phyloP scores from a whole-genome alignment of 768 basidiomycete genomes.

The Obba rivulosa region DNA sequence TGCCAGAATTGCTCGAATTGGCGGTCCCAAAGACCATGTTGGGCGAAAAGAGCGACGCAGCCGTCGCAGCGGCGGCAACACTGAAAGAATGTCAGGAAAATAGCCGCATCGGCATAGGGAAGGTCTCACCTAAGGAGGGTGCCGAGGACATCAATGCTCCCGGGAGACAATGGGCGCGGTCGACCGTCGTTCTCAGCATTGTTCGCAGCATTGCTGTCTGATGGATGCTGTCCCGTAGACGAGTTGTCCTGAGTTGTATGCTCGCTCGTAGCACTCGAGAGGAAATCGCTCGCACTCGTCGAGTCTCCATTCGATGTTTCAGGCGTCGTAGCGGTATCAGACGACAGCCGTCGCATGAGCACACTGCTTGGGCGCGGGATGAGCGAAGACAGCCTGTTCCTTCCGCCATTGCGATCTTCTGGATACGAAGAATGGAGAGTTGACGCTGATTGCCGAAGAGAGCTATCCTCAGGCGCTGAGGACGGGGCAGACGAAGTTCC shows the following conservation, averaged over 20 bases:
- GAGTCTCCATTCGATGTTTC: constrained; percentile 1
- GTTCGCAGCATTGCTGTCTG: constrained; percentile 4
- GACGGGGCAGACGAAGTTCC: constrained; percentile 6
- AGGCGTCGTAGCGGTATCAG: constrained; percentile 4
- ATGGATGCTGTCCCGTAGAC: not conserved
- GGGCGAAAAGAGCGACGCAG: constrained; percentile 68
- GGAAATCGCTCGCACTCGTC: not conserved
- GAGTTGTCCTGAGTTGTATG: not conserved
- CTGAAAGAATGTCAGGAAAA: constrained; percentile 23
- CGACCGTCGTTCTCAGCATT: constrained; percentile 15
- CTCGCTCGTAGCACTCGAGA: not conserved
- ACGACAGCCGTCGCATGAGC: constrained; percentile 11
- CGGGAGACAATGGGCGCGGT: constrained; percentile 49
- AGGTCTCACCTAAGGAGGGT: constrained; percentile 67
- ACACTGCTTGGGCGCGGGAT: constrained; percentile 33
- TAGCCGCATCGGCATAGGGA: not conserved
- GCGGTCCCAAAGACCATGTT: constrained; percentile 34
- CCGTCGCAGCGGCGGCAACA: constrained; percentile 89
- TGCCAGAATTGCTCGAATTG: constrained; percentile 1
- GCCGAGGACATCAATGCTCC: constrained; percentile 77
- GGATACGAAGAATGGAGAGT: constrained; percentile 11
- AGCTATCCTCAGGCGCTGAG: constrained; percentile 11
- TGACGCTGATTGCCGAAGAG: constrained; percentile 29
- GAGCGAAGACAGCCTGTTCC: constrained; percentile 33
- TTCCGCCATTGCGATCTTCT: constrained; percentile 27